phyloP scores from a whole-genome alignment of 2,329 filamentous ascomycete species.

The Alternaria sp. region DNA sequence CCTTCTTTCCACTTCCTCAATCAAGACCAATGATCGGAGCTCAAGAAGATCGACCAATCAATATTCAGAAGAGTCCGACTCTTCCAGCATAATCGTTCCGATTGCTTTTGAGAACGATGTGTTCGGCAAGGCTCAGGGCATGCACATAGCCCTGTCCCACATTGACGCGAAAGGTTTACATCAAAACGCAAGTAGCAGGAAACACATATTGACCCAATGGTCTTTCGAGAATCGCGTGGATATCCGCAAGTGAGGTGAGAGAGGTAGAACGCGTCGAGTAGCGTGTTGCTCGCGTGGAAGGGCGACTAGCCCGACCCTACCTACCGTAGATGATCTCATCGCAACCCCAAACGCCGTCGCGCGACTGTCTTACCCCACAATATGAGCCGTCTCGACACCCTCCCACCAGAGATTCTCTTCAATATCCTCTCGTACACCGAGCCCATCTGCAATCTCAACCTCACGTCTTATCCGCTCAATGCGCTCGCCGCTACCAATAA shows the following conservation, averaged over 20 bases:
- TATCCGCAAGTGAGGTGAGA: neutral
- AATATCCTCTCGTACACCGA: slow-evolving; percentile 35
- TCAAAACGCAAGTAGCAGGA: too few species aligned
- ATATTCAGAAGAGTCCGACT: too few species aligned
- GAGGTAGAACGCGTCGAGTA: neutral
- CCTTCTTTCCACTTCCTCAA: too few species aligned
- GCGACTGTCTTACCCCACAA: neutral
- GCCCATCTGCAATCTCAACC: slow-evolving; percentile 14
- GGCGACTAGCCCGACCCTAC: neutral
- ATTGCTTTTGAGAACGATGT: too few species aligned
- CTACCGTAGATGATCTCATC: neutral
- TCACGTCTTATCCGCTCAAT: slow-evolving; percentile 30
- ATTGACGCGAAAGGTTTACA: too few species aligned
- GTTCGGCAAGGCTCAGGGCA: too few species aligned
- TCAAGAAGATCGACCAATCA: too few species aligned
- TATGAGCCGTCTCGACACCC: slow-evolving; percentile 29
- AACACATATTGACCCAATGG: too few species aligned
- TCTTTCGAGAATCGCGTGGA: too few species aligned
- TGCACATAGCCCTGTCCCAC: too few species aligned
- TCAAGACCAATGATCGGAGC: too few species aligned
- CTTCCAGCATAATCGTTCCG: too few species aligned
- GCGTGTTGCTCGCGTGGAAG: rapidly evolving
- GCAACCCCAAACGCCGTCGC: neutral
- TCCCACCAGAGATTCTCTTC: slow-evolving; percentile 43
- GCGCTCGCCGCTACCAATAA: slow-evolving; percentile 35